Evolutionary conservation across 2,329 filamentous ascomycete genomes (phyloP).

Genomic region (Chaetoscypha palmicola): DNA sequence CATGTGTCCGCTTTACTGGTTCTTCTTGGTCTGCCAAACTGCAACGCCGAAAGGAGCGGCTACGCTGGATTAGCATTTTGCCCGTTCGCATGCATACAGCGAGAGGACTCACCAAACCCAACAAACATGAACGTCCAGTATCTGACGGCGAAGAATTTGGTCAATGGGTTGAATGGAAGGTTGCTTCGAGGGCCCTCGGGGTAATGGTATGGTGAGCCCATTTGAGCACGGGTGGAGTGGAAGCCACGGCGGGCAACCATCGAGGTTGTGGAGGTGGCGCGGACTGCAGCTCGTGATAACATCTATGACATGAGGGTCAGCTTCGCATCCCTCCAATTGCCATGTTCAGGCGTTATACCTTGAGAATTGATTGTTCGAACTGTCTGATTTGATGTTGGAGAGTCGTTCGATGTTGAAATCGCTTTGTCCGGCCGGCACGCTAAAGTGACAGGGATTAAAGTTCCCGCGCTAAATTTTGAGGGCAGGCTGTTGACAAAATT

Average conservation of each 20-base stretch:
- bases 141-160: slow-evolving; percentile 72
- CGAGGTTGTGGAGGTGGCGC: slow-evolving; percentile 54
- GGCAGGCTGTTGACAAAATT: not conserved
- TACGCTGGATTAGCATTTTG: slow-evolving; percentile 21
- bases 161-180: slow-evolving; percentile 94
- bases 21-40: slow-evolving; percentile 36
- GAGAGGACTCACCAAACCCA: slow-evolving; percentile 40
- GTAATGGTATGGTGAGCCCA: slow-evolving; percentile 95
- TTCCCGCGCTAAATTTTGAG: slow-evolving; percentile 1
- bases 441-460: slow-evolving; percentile 8
- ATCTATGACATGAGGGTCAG: slow-evolving; percentile 49
- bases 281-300: slow-evolving; percentile 65
- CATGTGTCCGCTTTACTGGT: slow-evolving; percentile 22
- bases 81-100: not conserved
- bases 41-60: slow-evolving; percentile 56
- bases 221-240: slow-evolving; percentile 78
- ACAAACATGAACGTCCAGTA: slow-evolving; percentile 70
- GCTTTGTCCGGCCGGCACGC: slow-evolving; percentile 9
- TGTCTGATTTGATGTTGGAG: slow-evolving; percentile 10
- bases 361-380: slow-evolving; percentile 17
- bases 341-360: slow-evolving; percentile 14
- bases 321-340: slow-evolving; percentile 35
- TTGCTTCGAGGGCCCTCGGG: slow-evolving; percentile 91
- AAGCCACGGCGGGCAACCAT: slow-evolving; percentile 85
- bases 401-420: slow-evolving; percentile 20